Evolutionary conservation across 495 filamentous ascomycete species (phyloP), one percentile per base, ranked within the genome.

Genomic region (Talaromyces thailandensis): DNA sequence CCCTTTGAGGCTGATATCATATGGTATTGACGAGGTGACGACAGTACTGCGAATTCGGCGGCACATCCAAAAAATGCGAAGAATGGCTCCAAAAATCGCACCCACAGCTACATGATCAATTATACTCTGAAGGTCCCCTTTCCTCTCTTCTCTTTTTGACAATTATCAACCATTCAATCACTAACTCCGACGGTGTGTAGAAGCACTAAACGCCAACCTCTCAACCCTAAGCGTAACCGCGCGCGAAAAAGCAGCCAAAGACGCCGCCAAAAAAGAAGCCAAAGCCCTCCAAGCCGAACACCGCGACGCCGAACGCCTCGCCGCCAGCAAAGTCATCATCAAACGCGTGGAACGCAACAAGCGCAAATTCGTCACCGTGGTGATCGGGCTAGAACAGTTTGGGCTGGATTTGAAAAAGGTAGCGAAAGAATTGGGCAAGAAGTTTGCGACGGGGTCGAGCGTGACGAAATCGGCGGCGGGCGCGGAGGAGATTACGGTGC

Each of bases 301-400:
- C 57, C 90, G 91, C 67, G 87, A 92, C 56, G 83, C 85, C 16
- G 88, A 92, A 68, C 82, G 81, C 67, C 88, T 88, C 63, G 88
- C 89, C 21, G 83, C 86, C 58, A 88, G 88, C 55, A 91, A 93
- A 70, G 80, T 98, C 26, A 84, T 83, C 58, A 96, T 99, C 73
- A 97, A 97, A 82, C 89, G 95, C 3, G 91, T 99, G 58, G 94
- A 99, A 79, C 85, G 94, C 56, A 96, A 95, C 77, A 99, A 99
- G 81, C 83, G 94, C 64, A 99, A 99, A 76, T 92, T 86, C 68
- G 92, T 98, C 40, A 99, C 93, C 3, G 86, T 91, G 16, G 84
- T 98, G n/a, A 81, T 82, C 0, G 94, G 94, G 1, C 76, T 99
- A 23, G 94, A 98, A 72, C 86, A 88, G 0, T 93, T 96, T 65